A percentile compares a stretch with the other conserved stretches of the same genome.
These are phyloP conservation scores for Suhomyces vadensis DNA, from an alignment of 805 yeast genomes.

Conservation along the genomic window DNA sequence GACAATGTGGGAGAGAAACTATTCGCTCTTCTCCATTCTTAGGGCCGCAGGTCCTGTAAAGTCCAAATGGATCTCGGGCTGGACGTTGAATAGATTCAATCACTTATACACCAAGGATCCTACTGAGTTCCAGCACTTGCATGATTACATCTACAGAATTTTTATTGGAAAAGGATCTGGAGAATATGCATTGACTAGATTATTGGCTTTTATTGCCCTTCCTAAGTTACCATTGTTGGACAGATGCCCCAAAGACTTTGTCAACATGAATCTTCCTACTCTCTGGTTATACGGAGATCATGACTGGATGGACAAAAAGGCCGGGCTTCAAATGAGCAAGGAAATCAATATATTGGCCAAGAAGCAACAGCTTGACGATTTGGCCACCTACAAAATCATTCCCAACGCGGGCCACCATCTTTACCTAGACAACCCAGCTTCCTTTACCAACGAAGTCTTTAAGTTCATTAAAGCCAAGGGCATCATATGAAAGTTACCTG, in stretches of 20 bases:
- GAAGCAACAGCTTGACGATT: slow-evolving; percentile 27
- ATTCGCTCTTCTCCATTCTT: slow-evolving; percentile 55
- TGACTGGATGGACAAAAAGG: slow-evolving; percentile 71
- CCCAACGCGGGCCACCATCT: slow-evolving; percentile 56
- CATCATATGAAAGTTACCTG: neutral
- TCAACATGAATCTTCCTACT: slow-evolving; percentile 46
- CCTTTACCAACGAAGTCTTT: neutral
- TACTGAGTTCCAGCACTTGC: slow-evolving; percentile 42
- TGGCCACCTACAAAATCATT: slow-evolving; percentile 36
- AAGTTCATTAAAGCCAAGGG: neutral
- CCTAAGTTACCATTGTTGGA: slow-evolving; percentile 58
- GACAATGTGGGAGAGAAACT: slow-evolving; percentile 52
- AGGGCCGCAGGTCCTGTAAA: slow-evolving; percentile 55
- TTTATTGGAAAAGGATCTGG: slow-evolving; percentile 63
- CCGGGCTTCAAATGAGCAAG: slow-evolving; percentile 43
- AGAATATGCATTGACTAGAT: slow-evolving; percentile 60
- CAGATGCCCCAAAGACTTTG: slow-evolving; percentile 44
- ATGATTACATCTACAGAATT: slow-evolving; percentile 53
- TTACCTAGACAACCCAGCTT: slow-evolving; percentile 49
- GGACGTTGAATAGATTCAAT: slow-evolving; percentile 52
- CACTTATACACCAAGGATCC: slow-evolving; percentile 41
- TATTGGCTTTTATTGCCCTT: slow-evolving; percentile 60
- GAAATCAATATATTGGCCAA: slow-evolving; percentile 26
- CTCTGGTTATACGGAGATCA: slow-evolving; percentile 66
- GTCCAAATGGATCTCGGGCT: slow-evolving; percentile 49